Evolutionary conservation across 768 basidiomycete genomes (phyloP), one percentile per base, ranked within the genome.

Genomic region (Lactarius vividus): DNA sequence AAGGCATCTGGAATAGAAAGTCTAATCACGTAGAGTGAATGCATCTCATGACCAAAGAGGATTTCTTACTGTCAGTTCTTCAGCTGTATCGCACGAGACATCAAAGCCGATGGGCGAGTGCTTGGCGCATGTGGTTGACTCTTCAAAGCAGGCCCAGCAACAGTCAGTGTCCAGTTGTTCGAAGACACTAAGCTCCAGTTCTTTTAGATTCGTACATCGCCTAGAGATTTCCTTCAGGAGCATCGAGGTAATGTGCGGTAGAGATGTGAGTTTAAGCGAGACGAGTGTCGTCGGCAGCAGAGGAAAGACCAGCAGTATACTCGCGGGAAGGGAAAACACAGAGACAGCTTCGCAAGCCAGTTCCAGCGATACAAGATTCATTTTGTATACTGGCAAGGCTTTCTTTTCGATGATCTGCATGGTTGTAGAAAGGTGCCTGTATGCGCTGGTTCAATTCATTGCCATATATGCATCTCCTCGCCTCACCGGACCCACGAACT

Each of bases 111-210:
- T 78, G 0, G 88, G 88, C 8, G 88, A 91, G 74, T 90, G 88
- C 3, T 80, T 65, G 29, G 80, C 79, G 58, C 80, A 78, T 10
- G 76, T 79, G 29, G 84, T 76, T 57, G 83, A 85, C 52, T 88
- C 87, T 75, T 86, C 85, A 65, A 85, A 85, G 72, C 89, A 91
- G 54, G 72, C 70, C 80, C 84, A 85, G 73, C 88, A 91, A 72
- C 86, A 88, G 59, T 75, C 77, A 33, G 79, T 71, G 63, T 85
- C 82, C 54, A 89, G 76, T 44, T 85, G 80, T 67, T 87, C 86
- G 6, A 84, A 82, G 65, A 84, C 85, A 70, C 83, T 85, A 57
- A 90, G 76, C 66, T 83, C 78, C 15, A 91, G 81, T 58, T 78
- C 75, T 2, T 66, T 62, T 53, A 91, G 74, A 31, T 68, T 72